phyloP scores from a whole-genome alignment of 768 basidiomycete species.

The Macrolepiota fuliginosa region DNA sequence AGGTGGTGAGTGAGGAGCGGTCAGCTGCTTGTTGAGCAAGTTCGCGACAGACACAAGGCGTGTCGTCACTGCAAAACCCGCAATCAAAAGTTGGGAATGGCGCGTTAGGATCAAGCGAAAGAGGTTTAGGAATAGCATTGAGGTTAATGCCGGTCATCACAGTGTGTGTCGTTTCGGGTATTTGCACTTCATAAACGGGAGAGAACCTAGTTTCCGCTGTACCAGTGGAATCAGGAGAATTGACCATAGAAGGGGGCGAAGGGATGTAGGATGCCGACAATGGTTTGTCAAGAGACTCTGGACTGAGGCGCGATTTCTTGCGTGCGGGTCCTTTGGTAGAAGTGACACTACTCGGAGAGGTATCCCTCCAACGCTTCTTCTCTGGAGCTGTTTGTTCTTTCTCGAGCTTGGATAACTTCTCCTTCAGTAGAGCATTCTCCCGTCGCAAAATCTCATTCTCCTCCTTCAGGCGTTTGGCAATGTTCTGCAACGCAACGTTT shows the following conservation, averaged over 20 bases:
- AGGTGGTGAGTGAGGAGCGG: slow-evolving; percentile 4
- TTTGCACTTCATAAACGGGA: slow-evolving; percentile 20
- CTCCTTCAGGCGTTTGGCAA: slow-evolving; percentile 82
- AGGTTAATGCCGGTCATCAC: slow-evolving; percentile 30
- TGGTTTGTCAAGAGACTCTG: slow-evolving; percentile 27
- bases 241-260: slow-evolving; percentile 50
- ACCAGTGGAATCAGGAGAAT: slow-evolving; percentile 34
- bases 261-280: slow-evolving; percentile 36
- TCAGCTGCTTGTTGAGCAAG: slow-evolving; percentile 47
- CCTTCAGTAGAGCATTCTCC: slow-evolving; percentile 64
- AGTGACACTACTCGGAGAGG: slow-evolving; percentile 31
- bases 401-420: slow-evolving; percentile 43
- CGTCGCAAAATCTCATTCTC: slow-evolving; percentile 75
- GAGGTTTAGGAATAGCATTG: slow-evolving; percentile 23
- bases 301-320: slow-evolving; percentile 29
- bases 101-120: slow-evolving; percentile 22
- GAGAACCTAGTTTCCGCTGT: slow-evolving; percentile 17
- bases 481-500: slow-evolving; percentile 78
- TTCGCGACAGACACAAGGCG: slow-evolving; percentile 78
- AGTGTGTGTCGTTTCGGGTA: slow-evolving; percentile 31
- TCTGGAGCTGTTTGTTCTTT: slow-evolving; percentile 33
- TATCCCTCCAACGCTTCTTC: slow-evolving; percentile 60
- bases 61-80: slow-evolving; percentile 70
- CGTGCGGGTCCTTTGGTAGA: slow-evolving; percentile 20
- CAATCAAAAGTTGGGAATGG: slow-evolving; percentile 57